These are phyloP conservation scores for Colletotrichum lini DNA, from an alignment of 2,329 filamentous ascomycete genomes.

Conservation along the genomic window DNA sequence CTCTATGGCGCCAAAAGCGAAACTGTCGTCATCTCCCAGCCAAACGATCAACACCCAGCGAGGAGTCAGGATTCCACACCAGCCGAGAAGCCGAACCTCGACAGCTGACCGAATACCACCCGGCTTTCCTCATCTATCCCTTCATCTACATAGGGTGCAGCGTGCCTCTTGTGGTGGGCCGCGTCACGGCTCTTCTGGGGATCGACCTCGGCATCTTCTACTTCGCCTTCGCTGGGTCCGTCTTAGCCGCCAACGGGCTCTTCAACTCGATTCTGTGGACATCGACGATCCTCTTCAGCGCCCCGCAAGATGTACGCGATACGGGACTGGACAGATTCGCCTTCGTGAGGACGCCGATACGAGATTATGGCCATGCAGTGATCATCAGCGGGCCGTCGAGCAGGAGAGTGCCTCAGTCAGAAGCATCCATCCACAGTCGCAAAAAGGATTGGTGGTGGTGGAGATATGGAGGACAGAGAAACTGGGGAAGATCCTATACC, in stretches of 20 bases:
- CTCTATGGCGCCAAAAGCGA: slow-evolving; percentile 47
- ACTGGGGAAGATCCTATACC: slow-evolving; percentile 32
- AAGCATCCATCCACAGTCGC: not conserved
- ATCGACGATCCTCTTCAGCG: slow-evolving; percentile 46
- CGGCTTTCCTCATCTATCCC: slow-evolving; percentile 71
- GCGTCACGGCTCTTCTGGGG: slow-evolving; percentile 70
- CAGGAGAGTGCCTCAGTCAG: slow-evolving; percentile 11
- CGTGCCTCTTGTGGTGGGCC: slow-evolving; percentile 70
- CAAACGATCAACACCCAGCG: slow-evolving; percentile 16
- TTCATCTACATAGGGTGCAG: slow-evolving; percentile 75
- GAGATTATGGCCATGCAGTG: slow-evolving; percentile 33
- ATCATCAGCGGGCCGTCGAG: slow-evolving; percentile 31
- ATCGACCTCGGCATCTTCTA: slow-evolving; percentile 60
- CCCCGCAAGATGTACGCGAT: slow-evolving; percentile 49
- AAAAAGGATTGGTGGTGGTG: slow-evolving; percentile 39
- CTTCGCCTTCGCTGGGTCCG: slow-evolving; percentile 65
- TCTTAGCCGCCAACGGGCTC: slow-evolving; percentile 65
- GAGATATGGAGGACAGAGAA: slow-evolving; percentile 25
- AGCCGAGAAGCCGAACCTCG: not conserved
- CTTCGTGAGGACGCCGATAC: slow-evolving; percentile 44
- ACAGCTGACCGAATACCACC: slow-evolving; percentile 29
- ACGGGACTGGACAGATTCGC: slow-evolving; percentile 45
- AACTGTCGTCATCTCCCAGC: slow-evolving; percentile 29
- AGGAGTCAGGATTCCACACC: not conserved
- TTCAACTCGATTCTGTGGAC: slow-evolving; percentile 57